A percentile compares a stretch with the other conserved stretches of the same genome.
Evolutionary conservation across 2,329 filamentous ascomycete species (phyloP).

Genomic region (Trichoderma endophyticum): DNA sequence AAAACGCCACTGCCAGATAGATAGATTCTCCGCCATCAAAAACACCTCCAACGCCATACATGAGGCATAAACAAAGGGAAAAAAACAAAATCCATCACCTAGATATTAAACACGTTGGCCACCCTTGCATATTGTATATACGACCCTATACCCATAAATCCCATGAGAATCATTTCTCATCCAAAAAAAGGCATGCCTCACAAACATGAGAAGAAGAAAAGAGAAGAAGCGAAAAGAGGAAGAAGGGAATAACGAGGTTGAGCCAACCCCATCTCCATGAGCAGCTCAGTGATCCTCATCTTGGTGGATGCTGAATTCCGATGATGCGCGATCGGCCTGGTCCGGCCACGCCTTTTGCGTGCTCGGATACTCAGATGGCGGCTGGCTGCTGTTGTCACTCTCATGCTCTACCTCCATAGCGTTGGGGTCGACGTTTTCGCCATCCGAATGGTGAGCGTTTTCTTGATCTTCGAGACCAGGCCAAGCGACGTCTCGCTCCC

Average conservation of each 20-base stretch:
- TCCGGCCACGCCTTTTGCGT: constrained; percentile 44
- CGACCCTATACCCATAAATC: not conserved
- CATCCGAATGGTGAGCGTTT: constrained; percentile 40
- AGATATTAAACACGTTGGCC: not conserved
- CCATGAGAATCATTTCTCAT: not conserved
- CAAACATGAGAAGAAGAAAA: not conserved
- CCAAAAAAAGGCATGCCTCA: not conserved
- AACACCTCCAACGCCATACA: not conserved
- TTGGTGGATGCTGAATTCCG: constrained; percentile 39
- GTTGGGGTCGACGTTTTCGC: constrained; percentile 50
- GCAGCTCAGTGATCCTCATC: not conserved
- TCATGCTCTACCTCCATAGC: constrained; percentile 28
- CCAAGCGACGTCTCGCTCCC: constrained; percentile 53
- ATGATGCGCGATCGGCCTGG: constrained; percentile 18
- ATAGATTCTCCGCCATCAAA: not conserved
- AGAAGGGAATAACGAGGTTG: not conserved
- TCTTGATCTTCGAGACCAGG: constrained; percentile 50
- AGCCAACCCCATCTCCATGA: not conserved
- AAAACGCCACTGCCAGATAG: not conserved
- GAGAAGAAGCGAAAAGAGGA: not conserved
- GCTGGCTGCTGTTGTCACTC: constrained; percentile 47
- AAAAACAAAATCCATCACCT: not conserved
- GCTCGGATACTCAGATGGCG: constrained; percentile 56
- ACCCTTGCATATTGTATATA: not conserved
- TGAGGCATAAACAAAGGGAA: not conserved